Percentiles rank a stretch among this genome's conserved stretches.
Conservation (phyloP, 768 basidiomycete species). For the Auriscalpium orientale region DNA sequence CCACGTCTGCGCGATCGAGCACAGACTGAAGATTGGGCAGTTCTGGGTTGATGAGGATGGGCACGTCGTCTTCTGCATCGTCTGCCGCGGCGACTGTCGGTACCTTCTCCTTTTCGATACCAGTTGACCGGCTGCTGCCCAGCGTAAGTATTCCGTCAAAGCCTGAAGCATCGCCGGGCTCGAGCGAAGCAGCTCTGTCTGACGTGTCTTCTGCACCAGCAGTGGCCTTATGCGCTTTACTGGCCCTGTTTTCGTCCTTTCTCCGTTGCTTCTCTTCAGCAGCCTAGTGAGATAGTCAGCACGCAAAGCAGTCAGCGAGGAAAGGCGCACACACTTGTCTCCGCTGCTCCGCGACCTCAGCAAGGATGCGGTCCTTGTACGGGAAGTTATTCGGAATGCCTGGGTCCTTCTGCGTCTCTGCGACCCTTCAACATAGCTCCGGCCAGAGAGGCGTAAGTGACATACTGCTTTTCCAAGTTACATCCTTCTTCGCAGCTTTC, state of each 20-base stretch:
- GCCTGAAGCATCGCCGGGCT: slow-evolving; percentile 23
- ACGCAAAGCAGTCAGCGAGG: background rate
- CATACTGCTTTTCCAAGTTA: slow-evolving; percentile 85
- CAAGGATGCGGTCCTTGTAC: slow-evolving; percentile 90
- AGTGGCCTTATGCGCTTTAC: slow-evolving; percentile 19
- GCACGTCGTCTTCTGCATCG: slow-evolving; percentile 45
- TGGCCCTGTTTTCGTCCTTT: slow-evolving; percentile 57
- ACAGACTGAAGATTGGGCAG: slow-evolving; percentile 58
- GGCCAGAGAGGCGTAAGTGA: slow-evolving; percentile 6
- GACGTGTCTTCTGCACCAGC: slow-evolving; percentile 18
- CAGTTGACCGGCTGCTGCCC: background rate
- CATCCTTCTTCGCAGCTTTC: slow-evolving; percentile 70
- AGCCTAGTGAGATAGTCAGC: slow-evolving; percentile 33
- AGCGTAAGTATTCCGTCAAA: slow-evolving; percentile 41
- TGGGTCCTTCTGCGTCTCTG: slow-evolving; percentile 81
- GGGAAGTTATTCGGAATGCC: slow-evolving; percentile 92
- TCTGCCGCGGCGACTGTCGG: slow-evolving; percentile 19
- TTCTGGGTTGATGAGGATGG: slow-evolving; percentile 56
- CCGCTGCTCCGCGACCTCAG: slow-evolving; percentile 80
- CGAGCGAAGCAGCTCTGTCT: slow-evolving; percentile 23
- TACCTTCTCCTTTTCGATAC: slow-evolving; percentile 18
- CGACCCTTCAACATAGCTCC: no score
- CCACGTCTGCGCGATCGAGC: slow-evolving; percentile 68
- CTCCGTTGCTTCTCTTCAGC: slow-evolving; percentile 68
- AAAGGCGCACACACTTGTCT: slow-evolving; percentile 44